Percentiles rank a stretch among this genome's conserved stretches.
Conservation (phyloP, 768 basidiomycete species). For the Roridomyces roridus region DNA sequence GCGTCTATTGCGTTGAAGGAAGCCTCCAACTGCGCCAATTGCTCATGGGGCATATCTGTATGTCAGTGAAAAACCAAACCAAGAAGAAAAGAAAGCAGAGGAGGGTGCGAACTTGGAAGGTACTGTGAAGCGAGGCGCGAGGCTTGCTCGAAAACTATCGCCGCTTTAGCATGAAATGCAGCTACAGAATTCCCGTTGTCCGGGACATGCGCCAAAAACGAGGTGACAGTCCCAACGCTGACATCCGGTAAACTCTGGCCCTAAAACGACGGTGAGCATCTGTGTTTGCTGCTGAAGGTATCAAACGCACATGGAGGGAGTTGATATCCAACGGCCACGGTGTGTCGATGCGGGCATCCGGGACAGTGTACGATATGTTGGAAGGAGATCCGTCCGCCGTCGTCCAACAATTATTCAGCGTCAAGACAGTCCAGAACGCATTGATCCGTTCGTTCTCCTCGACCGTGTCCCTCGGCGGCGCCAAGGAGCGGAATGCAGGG, state of each 20-base stretch:
- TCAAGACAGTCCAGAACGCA: slow-evolving; percentile 40
- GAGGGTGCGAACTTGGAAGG: slow-evolving; percentile 26
- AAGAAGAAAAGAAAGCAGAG: background rate
- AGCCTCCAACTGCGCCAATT: slow-evolving; percentile 27
- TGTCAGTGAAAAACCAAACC: background rate
- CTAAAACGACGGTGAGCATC: too few relatives aligned
- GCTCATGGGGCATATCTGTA: slow-evolving; percentile 27
- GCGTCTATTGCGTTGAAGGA: slow-evolving; percentile 33
- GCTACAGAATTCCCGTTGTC: slow-evolving; percentile 3
- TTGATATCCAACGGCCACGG: slow-evolving; percentile 45
- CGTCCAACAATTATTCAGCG: slow-evolving; percentile 42
- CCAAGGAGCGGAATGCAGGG: slow-evolving; percentile 26
- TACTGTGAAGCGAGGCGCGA: slow-evolving; percentile 25
- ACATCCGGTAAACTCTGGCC: slow-evolving; percentile 8
- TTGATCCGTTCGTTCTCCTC: slow-evolving; percentile 40
- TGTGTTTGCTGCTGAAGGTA: too few relatives aligned
- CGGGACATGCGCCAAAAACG: slow-evolving; percentile 11
- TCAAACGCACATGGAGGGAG: slow-evolving; percentile 5
- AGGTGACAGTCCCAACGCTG: slow-evolving; percentile 16
- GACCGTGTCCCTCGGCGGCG: slow-evolving; percentile 32
- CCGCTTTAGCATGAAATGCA: slow-evolving; percentile 9
- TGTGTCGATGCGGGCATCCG: slow-evolving; percentile 38
- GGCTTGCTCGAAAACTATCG: slow-evolving; percentile 37
- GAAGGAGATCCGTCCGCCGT: slow-evolving; percentile 35
- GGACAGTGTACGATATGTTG: slow-evolving; percentile 35